phyloP scores from a whole-genome alignment of 139 green algal species.

The Nannochloris sp. region DNA sequence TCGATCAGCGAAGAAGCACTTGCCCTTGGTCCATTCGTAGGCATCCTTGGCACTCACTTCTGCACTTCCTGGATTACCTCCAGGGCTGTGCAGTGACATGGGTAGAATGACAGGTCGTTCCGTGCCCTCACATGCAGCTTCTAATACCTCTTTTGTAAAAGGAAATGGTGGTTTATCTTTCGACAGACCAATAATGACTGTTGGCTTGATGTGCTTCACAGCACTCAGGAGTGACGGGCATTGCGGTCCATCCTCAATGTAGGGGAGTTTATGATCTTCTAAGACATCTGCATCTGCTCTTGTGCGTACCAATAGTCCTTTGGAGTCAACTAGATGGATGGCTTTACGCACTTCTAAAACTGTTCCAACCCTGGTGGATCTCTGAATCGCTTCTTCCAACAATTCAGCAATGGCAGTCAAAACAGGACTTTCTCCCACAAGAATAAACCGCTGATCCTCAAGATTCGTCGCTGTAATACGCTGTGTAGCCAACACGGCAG shows the following conservation, averaged over 20 bases:
- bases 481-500: slow-evolving; percentile 57
- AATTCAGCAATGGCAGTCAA: slow-evolving; percentile 65
- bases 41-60: slow-evolving; percentile 56
- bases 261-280: slow-evolving; percentile 72
- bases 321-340: slow-evolving; percentile 66
- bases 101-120: slow-evolving; percentile 68
- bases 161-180: slow-evolving; percentile 13
- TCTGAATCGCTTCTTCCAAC: slow-evolving; percentile 54
- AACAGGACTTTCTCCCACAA: slow-evolving; percentile 54
- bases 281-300: slow-evolving; percentile 54
- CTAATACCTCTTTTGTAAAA: slow-evolving; percentile 41
- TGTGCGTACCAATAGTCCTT: slow-evolving; percentile 60
- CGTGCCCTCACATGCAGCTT: slow-evolving; percentile 36
- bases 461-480: slow-evolving; percentile 46
- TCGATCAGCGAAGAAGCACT: slow-evolving; percentile 23
- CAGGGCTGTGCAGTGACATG: slow-evolving; percentile 35
- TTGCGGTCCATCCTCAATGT: slow-evolving; percentile 36
- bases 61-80: slow-evolving; percentile 8
- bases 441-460: slow-evolving; percentile 54
- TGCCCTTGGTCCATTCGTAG: slow-evolving; percentile 49
- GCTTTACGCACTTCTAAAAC: slow-evolving; percentile 64
- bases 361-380: slow-evolving; percentile 19
- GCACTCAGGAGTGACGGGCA: slow-evolving; percentile 45
- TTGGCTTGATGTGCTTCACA: slow-evolving; percentile 64
- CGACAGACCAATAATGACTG: slow-evolving; percentile 59